Conservation (phyloP, 2,329 filamentous ascomycete species). For the Verticillium longisporum region DNA sequence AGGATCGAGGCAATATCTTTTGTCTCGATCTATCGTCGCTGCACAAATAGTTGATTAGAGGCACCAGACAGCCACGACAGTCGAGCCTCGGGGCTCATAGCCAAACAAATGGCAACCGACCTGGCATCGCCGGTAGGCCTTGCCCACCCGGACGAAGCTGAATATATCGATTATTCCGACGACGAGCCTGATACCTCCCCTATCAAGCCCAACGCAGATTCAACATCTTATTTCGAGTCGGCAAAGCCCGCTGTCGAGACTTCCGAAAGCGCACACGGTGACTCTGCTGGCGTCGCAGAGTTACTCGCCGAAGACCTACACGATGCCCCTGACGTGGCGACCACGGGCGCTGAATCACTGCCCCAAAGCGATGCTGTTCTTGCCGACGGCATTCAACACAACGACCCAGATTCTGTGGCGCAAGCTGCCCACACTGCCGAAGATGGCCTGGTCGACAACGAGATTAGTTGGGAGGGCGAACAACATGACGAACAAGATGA, state of each 20-base stretch:
- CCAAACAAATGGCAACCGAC: conserved; percentile 5
- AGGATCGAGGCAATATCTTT: too few relatives aligned
- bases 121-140: conserved; percentile 4
- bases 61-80: too few relatives aligned
- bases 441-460: not conserved
- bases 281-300: not conserved
- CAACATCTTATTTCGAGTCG: not conserved
- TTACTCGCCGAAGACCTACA: not conserved
- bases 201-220: not conserved
- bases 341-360: not conserved
- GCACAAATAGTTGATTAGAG: too few relatives aligned
- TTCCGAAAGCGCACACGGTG: not conserved
- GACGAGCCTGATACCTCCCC: conserved; percentile 4
- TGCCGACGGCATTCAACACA: not conserved
- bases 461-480: not conserved
- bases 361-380: not conserved
- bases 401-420: not conserved
- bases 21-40: too few relatives aligned
- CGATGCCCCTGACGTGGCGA: not conserved
- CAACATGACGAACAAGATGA: not conserved
- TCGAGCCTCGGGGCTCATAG: too few relatives aligned
- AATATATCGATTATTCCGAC: conserved; percentile 11
- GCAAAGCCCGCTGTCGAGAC: not conserved
- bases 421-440: not conserved
- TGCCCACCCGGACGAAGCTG: conserved; percentile 5